These are phyloP conservation scores for Eucalyptus sp. DNA, from an alignment of 345 rosid species.

Conservation along the genomic window DNA sequence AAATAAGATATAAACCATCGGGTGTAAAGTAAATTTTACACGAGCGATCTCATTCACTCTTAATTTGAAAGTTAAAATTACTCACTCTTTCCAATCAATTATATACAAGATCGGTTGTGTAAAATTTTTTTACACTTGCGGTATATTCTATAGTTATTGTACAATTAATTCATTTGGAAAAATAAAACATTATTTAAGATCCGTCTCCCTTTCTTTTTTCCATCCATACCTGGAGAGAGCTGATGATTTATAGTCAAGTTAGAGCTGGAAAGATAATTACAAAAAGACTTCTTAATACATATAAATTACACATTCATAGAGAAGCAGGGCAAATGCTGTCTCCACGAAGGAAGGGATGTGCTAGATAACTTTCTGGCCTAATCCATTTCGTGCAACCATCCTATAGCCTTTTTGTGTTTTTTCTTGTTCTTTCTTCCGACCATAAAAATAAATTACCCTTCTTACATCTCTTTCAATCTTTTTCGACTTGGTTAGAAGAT, in stretches of 20 bases:
- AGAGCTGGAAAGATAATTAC: no score
- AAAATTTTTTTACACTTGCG: fast-evolving
- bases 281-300: no score
- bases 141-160: neutral
- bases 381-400: neutral
- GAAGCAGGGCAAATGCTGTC: neutral
- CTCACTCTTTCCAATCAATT: neutral
- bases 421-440: no score
- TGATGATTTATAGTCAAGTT: neutral
- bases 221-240: neutral
- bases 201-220: neutral
- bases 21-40: neutral
- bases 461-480: neutral
- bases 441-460: no score
- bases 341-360: neutral
- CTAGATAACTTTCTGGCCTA: neutral
- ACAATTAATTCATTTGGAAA: neutral
- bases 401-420: no score
- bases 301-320: no score
- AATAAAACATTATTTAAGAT: neutral
- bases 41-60: fast-evolving
- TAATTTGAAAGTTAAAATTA: neutral
- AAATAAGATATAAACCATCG: neutral
- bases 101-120: neutral
- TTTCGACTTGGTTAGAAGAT: neutral